Evolutionary conservation across 495 filamentous ascomycete species (phyloP), one percentile per base, ranked within the genome.

Genomic region (Aspergillus affinis): DNA sequence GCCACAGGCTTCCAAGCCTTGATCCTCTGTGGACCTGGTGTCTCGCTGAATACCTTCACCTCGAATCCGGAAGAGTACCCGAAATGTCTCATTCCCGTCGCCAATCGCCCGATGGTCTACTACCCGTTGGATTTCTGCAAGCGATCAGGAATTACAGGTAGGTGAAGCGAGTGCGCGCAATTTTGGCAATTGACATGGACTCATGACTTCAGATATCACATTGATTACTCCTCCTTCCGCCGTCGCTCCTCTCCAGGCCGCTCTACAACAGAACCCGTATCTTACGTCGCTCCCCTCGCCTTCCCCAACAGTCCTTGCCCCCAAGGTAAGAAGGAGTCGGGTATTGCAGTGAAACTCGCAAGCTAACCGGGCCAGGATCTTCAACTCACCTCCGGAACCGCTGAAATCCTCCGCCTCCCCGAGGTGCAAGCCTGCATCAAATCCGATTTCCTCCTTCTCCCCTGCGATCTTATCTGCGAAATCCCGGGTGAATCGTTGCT

Each of bases 41-140:
- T 90, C 15, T 93, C 89, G 3, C 88, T 98, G 57, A 90, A 89
- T 44, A 97, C 95, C 0, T 97, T 98, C 74, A 97, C 92, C 3
- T 86, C 90, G 8, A 90, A 89, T 56, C 88, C 93, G 5, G 88
- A 93, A 71, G 91, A 96, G 66, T 87, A 88, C 57, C 93, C 93
- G 4, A 98, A 98, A 76, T 90, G 90, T 51, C 83, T 98, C 9
- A 78, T 98, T 26, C 92, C 92, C 8, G 89, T 98, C 54, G 94
- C 93, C 57, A 98, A 98, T 74, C 81, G 92, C 57, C 93, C 93
- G 0, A 96, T 98, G 94, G 84, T 98, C 36, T 97, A 88, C 85
- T 98, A 97, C 72, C 86, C 91, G 0, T 79, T 98, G 49, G 91
- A 96, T 61, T 97, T 90, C 77, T 96, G 92, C 67, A 89, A 92